phyloP scores from a whole-genome alignment of 306 rosid genomes.

The Quercus agrifolia region DNA sequence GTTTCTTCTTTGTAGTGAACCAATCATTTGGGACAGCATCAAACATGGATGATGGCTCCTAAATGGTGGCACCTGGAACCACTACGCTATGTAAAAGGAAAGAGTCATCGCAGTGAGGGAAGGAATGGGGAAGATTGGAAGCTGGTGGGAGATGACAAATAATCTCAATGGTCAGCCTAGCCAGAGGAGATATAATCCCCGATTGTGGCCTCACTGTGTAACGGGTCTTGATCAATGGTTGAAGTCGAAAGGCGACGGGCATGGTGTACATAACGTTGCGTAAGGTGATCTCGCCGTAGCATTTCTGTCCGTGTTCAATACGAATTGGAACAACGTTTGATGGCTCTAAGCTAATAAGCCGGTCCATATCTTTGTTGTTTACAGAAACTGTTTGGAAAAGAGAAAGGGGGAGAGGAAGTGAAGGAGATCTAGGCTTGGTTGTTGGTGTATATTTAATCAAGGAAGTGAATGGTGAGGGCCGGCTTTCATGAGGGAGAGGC shows the following conservation, averaged over 20 bases:
- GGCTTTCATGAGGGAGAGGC: conserved; percentile 51
- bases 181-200: conserved; percentile 78
- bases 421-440: conserved; percentile 15
- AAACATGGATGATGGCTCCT: conserved; percentile 55
- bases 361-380: conserved; percentile 54
- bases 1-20: conserved; percentile 78
- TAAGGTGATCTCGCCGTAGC: conserved; percentile 51
- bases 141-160: conserved; percentile 51
- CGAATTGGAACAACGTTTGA: conserved; percentile 57
- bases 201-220: conserved; percentile 63
- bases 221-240: conserved; percentile 57
- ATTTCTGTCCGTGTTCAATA: conserved; percentile 56
- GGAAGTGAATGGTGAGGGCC: conserved; percentile 30
- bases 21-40: conserved; percentile 73
- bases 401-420: conserved; percentile 12
- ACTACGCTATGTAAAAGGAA: conserved; percentile 82
- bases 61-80: conserved; percentile 72
- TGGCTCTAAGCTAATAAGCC: conserved; percentile 81
- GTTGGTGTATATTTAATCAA: not conserved
- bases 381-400: conserved; percentile 1
- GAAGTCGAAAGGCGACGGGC: conserved; percentile 87
- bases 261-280: conserved; percentile 90
- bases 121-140: conserved; percentile 50
- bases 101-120: conserved; percentile 59
- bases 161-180: conserved; percentile 53